A percentile compares a stretch with the other conserved stretches of the same genome.
Evolutionary conservation across 2,329 filamentous ascomycete genomes (phyloP).

Genomic region (Blumeria graminis): DNA sequence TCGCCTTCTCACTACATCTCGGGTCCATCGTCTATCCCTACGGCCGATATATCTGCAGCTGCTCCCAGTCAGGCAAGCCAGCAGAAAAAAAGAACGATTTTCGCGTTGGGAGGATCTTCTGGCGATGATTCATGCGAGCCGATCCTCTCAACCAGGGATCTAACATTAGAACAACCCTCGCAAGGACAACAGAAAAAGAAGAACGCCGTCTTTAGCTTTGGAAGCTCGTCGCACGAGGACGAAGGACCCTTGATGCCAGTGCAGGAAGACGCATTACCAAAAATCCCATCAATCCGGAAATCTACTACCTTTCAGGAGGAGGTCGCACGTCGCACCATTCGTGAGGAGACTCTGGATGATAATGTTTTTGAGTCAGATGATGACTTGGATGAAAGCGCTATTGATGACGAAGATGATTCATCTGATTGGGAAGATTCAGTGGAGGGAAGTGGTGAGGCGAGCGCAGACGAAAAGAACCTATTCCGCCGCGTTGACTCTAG

Average conservation of each 20-base stretch:
- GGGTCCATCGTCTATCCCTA: conserved; percentile 20
- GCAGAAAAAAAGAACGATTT: conserved; percentile 32
- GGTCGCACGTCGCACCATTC: conserved; percentile 42
- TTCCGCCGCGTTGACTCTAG: conserved; percentile 85
- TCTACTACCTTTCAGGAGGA: conserved; percentile 44
- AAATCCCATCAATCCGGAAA: conserved; percentile 9
- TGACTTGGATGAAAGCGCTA: conserved; percentile 59
- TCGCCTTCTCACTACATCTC: conserved; percentile 34
- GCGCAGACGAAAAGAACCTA: conserved; percentile 52
- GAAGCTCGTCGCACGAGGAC: conserved; percentile 63
- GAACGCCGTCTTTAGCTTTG: conserved; percentile 43
- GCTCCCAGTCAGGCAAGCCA: conserved; percentile 31
- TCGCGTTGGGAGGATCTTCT: conserved; percentile 21
- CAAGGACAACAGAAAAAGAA: conserved; percentile 22
- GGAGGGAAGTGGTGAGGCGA: conserved; percentile 62
- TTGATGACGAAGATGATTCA: conserved; percentile 42
- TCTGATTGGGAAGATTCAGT: conserved; percentile 39
- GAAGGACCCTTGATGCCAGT: conserved; percentile 17
- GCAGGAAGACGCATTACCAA: not conserved
- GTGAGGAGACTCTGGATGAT: conserved; percentile 26
- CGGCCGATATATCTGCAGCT: conserved; percentile 24
- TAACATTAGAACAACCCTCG: conserved; percentile 5
- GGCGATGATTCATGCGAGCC: conserved; percentile 16
- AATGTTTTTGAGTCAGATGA: conserved; percentile 36
- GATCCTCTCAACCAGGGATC: conserved; percentile 10